Evolutionary conservation across 1,284 basidiomycete species (phyloP).

Genomic region (Boletus sp.): DNA sequence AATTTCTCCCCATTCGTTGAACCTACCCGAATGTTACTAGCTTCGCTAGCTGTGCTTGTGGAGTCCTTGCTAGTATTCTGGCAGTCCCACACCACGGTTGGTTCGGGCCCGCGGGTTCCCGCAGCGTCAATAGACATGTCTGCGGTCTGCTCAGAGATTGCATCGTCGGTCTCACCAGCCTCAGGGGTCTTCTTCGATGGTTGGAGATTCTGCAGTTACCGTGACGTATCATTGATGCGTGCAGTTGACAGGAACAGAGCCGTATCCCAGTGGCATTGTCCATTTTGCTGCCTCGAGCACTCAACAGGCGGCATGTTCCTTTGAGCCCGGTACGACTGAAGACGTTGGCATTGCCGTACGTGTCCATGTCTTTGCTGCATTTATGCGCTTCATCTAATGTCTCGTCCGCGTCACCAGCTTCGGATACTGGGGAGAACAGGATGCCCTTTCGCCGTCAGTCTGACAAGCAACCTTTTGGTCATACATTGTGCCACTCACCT

Average conservation of each 20-base stretch:
- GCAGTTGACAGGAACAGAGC: constrained; percentile 19
- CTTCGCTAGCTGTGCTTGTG: constrained; percentile 14
- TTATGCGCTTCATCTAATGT: constrained; percentile 3
- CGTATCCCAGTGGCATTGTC: constrained; percentile 44
- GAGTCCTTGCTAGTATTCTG: constrained; percentile 14
- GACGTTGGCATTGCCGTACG: constrained; percentile 42
- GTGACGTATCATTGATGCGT: constrained; percentile 6
- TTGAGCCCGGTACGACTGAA: constrained; percentile 54
- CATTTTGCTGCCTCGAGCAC: constrained; percentile 54
- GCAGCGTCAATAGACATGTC: constrained; percentile 12
- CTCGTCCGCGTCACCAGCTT: constrained; percentile 36
- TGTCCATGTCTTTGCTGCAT: constrained; percentile 23
- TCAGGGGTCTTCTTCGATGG: constrained; percentile 42
- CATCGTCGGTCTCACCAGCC: constrained; percentile 30
- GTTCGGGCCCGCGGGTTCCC: not conserved
- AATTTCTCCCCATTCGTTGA: not conserved
- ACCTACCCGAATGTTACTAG: constrained; percentile 12
- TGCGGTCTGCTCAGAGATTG: constrained; percentile 29
- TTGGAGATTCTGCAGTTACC: constrained; percentile 19
- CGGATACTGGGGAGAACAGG: constrained; percentile 45
- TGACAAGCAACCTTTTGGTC: not conserved
- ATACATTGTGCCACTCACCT: constrained; percentile 9
- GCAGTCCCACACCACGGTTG: not conserved
- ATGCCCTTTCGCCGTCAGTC: constrained; percentile 46
- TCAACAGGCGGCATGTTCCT: constrained; percentile 49